Evolutionary conservation across 371 early-diverging fungal species (phyloP).

Genomic region (Amoeboaphelidium protococcarum): DNA sequence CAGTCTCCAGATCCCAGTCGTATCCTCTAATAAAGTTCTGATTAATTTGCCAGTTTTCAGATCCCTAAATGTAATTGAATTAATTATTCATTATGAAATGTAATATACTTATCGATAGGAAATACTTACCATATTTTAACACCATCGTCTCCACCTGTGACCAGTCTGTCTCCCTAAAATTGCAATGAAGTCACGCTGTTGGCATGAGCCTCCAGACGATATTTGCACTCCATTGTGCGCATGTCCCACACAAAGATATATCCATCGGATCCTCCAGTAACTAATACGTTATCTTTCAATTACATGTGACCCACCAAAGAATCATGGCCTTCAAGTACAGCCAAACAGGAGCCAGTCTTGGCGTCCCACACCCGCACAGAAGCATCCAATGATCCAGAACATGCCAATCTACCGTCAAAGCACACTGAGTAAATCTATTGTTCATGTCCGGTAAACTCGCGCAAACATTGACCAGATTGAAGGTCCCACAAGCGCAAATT

Average conservation of each 20-base stretch:
- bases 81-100: too few relatives aligned
- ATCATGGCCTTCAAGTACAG: constrained; percentile 29
- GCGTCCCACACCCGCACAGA: constrained; percentile 88
- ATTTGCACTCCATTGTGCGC: not conserved
- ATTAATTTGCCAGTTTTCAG: constrained; percentile 11
- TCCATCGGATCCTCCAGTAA: constrained; percentile 10
- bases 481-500: constrained; percentile 83
- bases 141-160: not conserved
- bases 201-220: not conserved
- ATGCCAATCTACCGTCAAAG: constrained; percentile 44
- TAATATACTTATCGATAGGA: too few relatives aligned
- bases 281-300: constrained; percentile 1
- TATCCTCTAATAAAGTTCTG: constrained; percentile 6
- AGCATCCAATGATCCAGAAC: constrained; percentile 89
- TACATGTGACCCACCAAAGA: not conserved
- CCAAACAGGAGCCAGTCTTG: constrained; percentile 44
- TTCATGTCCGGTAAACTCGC: constrained; percentile 50
- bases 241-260: constrained; percentile 9
- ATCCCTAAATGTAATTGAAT: not conserved
- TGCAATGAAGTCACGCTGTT: not conserved
- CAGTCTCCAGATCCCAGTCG: constrained; percentile 72
- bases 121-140: not conserved
- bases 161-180: not conserved
- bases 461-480: constrained; percentile 37
- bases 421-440: constrained; percentile 81